Percentiles rank a stretch among this genome's conserved stretches.
Conservation (phyloP, 2,329 filamentous ascomycete species). For the Sclerotinia minor region DNA sequence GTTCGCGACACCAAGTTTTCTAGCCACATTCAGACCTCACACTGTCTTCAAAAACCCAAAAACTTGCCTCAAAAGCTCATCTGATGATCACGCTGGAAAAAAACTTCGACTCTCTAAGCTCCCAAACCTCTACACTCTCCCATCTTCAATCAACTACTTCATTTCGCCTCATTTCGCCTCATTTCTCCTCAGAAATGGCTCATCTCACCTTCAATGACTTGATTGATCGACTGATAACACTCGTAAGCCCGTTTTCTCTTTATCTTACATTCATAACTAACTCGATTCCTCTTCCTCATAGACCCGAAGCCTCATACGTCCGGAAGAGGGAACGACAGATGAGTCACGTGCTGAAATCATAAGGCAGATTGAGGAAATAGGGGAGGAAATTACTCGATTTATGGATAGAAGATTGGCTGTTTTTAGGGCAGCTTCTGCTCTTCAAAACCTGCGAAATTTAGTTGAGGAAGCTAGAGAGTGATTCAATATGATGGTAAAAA, state of each 20-base stretch:
- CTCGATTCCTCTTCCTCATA: neutral
- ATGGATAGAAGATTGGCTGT: neutral
- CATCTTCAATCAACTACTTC: neutral
- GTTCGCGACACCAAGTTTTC: neutral
- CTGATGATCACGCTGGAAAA: neutral
- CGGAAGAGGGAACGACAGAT: neutral
- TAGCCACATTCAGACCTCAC: neutral
- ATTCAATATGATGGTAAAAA: neutral
- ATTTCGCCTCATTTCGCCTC: neutral
- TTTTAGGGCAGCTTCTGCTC: neutral
- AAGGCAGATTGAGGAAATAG: neutral
- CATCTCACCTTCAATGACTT: neutral
- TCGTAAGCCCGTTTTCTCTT: neutral
- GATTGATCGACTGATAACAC: neutral
- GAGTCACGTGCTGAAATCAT: neutral
- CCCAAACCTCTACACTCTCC: too few species aligned
- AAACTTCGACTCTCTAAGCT: too few species aligned
- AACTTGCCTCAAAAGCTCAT: neutral
- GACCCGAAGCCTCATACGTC: neutral
- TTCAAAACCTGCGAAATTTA: neutral
- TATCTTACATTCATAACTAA: neutral
- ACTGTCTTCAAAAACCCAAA: neutral
- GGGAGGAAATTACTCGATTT: neutral
- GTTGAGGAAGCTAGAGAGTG: neutral
- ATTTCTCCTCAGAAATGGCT: neutral